Conservation (phyloP, 257 asterid genomes). For the Solanum appendiculatum region DNA sequence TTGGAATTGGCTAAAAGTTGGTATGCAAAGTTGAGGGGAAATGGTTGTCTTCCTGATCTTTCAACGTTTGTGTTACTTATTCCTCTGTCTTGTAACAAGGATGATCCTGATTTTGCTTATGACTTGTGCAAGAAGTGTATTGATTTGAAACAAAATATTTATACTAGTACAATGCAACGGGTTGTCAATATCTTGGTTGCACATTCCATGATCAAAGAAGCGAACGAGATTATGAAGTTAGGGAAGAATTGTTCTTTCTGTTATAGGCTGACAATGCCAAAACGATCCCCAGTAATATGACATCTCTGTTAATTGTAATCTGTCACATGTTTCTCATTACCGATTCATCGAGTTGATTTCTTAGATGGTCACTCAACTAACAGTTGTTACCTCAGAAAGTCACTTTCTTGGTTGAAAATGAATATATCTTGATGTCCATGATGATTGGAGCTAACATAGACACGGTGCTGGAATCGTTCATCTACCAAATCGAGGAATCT, state of each 20-base stretch:
- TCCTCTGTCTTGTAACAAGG: neutral
- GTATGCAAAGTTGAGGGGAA: neutral
- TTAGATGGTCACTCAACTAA: neutral
- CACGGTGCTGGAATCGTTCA: too few relatives aligned
- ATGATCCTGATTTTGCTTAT: neutral
- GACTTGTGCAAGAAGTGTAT: neutral
- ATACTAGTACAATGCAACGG: neutral
- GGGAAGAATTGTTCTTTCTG: neutral
- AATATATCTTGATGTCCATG: too few relatives aligned
- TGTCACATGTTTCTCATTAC: too few relatives aligned
- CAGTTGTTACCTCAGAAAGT: too few relatives aligned
- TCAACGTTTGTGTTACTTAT: neutral
- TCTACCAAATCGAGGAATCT: too few relatives aligned
- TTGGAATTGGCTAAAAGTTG: neutral
- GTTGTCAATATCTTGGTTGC: neutral
- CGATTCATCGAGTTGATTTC: neutral
- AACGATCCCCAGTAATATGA: neutral
- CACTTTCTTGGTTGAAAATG: too few relatives aligned
- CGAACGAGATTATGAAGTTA: neutral
- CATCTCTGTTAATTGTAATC: neutral
- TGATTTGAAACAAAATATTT: neutral
- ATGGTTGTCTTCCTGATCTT: neutral
- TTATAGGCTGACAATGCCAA: neutral
- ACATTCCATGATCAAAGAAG: neutral
- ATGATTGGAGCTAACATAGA: too few relatives aligned